Base-by-base conservation (phyloP, 768 basidiomycete genomes). In the Russula olivacea region DNA sequence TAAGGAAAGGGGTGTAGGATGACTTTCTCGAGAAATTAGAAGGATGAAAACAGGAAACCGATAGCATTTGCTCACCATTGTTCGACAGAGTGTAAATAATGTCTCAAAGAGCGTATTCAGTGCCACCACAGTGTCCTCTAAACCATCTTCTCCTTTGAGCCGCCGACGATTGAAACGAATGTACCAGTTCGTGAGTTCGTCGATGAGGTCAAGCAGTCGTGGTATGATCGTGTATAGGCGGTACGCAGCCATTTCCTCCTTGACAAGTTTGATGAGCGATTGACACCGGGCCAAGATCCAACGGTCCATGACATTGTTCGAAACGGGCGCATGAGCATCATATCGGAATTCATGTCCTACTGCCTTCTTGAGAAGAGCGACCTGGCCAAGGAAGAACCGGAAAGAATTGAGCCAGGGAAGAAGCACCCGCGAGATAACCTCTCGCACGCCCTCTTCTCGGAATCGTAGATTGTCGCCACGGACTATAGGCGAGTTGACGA, bases 201-300 rank as follows among this genome's bases (percentile, higher is more conserved):
- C 93, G 34, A 99, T 83, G 61, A 99, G 86, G 66, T 91, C 89
- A 62, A 98, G 79, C 47, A 98, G 79, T 38, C 93, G 85, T n/a
- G 94, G 94, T 66, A 98, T 93, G 78, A 99, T 90, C 66, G 93
- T 98, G 76, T 98, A 98, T 15, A 99, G 83, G 66, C 95, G 84
- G 76, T 99, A 99, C 19, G 94, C 93, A 14, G 89, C 88, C 97
- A 98, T 99, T 78, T 99, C 96, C 71, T 88, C 80, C 64, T 85
- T 84, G 63, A 99, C 95, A 60, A 94, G 79, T 71, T 85, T 82
- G 78, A 98, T 98, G 69, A 98, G 81, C 9, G 92, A 94, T 75
- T 99, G 97, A 72, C 97, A 98, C n/a, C 93, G 82, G 15, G 97
- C 97, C 50, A 99, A 83, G 72, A 98, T 90, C 97, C 97, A 98